A percentile compares a stretch with the other conserved stretches of the same genome.
These are phyloP conservation scores for Geotrichum restrictum DNA, from an alignment of 1,139 yeast species.

Conservation along the genomic window DNA sequence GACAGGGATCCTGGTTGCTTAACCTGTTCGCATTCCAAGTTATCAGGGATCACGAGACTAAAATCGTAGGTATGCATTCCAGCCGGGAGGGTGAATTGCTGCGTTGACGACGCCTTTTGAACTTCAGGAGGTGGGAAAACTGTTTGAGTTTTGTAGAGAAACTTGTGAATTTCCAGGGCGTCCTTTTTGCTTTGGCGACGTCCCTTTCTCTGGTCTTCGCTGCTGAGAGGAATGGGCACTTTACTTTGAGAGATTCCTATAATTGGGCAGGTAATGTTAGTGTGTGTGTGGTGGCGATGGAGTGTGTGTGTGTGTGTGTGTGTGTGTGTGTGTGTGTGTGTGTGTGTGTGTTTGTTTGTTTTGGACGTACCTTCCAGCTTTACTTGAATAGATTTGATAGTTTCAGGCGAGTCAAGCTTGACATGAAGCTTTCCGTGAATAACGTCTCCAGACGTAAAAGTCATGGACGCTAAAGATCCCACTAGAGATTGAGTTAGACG, in stretches of 20 bases:
- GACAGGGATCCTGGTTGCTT: slow-evolving; percentile 31
- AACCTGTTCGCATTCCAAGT: slow-evolving; percentile 44
- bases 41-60: slow-evolving; percentile 51
- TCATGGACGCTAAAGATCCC: slow-evolving; percentile 7
- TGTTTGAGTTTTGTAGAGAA: slow-evolving; percentile 52
- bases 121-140: slow-evolving; percentile 62
- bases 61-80: slow-evolving; percentile 60
- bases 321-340: too few relatives aligned
- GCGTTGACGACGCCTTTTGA: slow-evolving; percentile 46
- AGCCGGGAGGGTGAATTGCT: slow-evolving; percentile 57
- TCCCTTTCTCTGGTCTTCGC: slow-evolving; percentile 21
- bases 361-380: slow-evolving; percentile 23
- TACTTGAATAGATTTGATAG: slow-evolving; percentile 16
- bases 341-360: too few relatives aligned
- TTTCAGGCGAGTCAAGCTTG: slow-evolving; percentile 14
- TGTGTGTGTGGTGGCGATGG: too few relatives aligned
- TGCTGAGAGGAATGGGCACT: slow-evolving; percentile 16
- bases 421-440: slow-evolving; percentile 13
- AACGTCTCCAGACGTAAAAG: slow-evolving; percentile 20
- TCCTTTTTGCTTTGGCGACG: slow-evolving; percentile 22
- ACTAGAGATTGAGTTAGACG: slow-evolving; percentile 1
- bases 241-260: slow-evolving; percentile 19
- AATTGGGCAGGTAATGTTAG: too few relatives aligned
- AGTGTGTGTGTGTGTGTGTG: too few relatives aligned
- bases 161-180: slow-evolving; percentile 49